Evolutionary conservation across 805 yeast genomes (phyloP).

Genomic region (Tetrapisispora taiwanensis): DNA sequence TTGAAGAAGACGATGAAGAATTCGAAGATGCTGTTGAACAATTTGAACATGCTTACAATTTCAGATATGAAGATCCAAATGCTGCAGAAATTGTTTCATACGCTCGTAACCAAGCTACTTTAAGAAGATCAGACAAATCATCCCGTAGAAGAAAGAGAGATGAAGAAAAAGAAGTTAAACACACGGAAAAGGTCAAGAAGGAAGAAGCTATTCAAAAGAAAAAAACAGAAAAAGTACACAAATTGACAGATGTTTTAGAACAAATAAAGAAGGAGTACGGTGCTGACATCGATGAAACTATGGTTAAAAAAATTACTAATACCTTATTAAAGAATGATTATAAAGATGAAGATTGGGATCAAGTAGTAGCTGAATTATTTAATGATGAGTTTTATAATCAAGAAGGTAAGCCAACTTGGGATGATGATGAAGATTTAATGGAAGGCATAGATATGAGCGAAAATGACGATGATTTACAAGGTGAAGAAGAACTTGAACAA

Average conservation of each 20-base stretch:
- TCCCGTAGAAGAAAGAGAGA: slow-evolving; percentile 78
- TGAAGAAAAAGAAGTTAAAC: slow-evolving; percentile 45
- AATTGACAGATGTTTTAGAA: slow-evolving; percentile 55
- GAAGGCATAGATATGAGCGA: slow-evolving; percentile 35
- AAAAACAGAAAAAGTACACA: slow-evolving; percentile 66
- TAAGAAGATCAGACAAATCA: slow-evolving; percentile 68
- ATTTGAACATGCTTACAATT: slow-evolving; percentile 87
- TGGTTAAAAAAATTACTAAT: slow-evolving; percentile 60
- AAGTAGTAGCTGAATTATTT: slow-evolving; percentile 71
- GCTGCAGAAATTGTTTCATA: slow-evolving; percentile 87
- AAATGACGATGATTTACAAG: slow-evolving; percentile 28
- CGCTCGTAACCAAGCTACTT: slow-evolving; percentile 88
- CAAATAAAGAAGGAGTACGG: slow-evolving; percentile 36
- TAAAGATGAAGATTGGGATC: slow-evolving; percentile 86
- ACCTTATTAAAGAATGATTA: slow-evolving; percentile 78
- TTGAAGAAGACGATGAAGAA: slow-evolving; percentile 62
- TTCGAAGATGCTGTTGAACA: slow-evolving; percentile 87
- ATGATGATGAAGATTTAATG: slow-evolving; percentile 48
- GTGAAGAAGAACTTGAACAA: slow-evolving; percentile 15
- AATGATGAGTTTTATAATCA: slow-evolving; percentile 73
- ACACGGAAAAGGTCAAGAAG: slow-evolving; percentile 42
- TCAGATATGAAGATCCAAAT: slow-evolving; percentile 86
- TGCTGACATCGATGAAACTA: slow-evolving; percentile 41
- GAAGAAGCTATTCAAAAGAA: slow-evolving; percentile 57
- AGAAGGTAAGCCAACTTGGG: slow-evolving; percentile 55